These are phyloP conservation scores for Monosporozyma servazzii DNA, from an alignment of 805 yeast species.

Conservation along the genomic window DNA sequence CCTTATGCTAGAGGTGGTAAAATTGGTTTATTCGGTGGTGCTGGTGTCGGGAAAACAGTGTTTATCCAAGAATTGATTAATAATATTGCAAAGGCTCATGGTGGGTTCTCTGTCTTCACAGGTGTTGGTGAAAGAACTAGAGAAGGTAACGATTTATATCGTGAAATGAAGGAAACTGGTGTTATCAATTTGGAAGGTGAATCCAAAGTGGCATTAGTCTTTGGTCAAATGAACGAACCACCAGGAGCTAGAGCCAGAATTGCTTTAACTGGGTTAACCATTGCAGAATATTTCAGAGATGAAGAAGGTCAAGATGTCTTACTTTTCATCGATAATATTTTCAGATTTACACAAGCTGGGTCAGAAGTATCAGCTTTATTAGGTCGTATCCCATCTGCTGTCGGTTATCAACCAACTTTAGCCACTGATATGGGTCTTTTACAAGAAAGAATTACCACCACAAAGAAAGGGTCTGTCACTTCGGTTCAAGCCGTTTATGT, in stretches of 20 bases:
- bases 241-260: constrained; percentile 99
- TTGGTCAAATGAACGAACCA: constrained; percentile 99
- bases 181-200: constrained; percentile 99
- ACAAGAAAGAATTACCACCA: constrained; percentile 99
- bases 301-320: constrained; percentile 99
- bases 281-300: constrained; percentile 99
- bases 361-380: constrained; percentile 99
- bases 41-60: constrained; percentile 99
- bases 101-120: constrained; percentile 99
- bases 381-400: constrained; percentile 99
- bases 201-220: constrained; percentile 97
- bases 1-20: constrained; percentile 99
- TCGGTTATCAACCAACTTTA: constrained; percentile 99
- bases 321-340: constrained; percentile 98
- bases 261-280: constrained; percentile 98
- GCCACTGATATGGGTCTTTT: constrained; percentile 99
- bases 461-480: constrained; percentile 99
- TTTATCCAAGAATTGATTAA: constrained; percentile 98
- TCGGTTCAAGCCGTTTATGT: constrained; percentile 99
- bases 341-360: constrained; percentile 99
- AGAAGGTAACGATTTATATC: constrained; percentile 99
- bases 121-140: constrained; percentile 99
- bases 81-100: constrained; percentile 99
- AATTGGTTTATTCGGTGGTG: constrained; percentile 99
- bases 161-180: constrained; percentile 99